Evolutionary conservation across 148 eudicot genomes (phyloP).

Genomic region (Heliamphora exappendiculata): DNA sequence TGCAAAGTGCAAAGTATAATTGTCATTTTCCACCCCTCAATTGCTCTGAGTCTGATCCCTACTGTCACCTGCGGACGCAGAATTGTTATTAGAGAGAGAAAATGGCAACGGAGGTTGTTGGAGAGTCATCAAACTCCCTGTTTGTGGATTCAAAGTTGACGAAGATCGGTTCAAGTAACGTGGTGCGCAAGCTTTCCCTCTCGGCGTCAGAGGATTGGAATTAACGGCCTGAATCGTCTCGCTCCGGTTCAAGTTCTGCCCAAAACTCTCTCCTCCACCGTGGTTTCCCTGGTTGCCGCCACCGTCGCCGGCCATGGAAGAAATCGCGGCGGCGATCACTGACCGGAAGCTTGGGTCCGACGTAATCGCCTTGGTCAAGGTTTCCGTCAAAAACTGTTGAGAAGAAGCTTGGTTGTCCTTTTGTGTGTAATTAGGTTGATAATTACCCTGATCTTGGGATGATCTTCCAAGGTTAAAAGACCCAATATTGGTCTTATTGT

Average conservation of each 20-base stretch:
- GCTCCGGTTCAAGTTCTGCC: constrained; percentile 13
- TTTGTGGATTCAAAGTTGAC: constrained; percentile 21
- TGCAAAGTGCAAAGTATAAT: too few relatives aligned
- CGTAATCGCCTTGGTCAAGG: constrained; percentile 59
- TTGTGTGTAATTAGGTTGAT: constrained; percentile 19
- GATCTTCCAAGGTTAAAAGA: constrained; percentile 33
- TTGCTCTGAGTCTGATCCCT: constrained; percentile 18
- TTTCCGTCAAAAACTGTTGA: constrained; percentile 56
- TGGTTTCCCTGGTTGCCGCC: constrained; percentile 14
- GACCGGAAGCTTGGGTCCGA: constrained; percentile 69
- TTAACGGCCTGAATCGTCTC: constrained; percentile 7
- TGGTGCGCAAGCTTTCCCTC: constrained; percentile 14
- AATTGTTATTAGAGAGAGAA: constrained; percentile 27
- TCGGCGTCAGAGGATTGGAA: not conserved
- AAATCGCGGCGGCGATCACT: constrained; percentile 62
- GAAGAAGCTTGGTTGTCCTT: constrained; percentile 24
- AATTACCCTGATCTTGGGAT: constrained; percentile 23
- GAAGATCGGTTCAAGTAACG: constrained; percentile 17
- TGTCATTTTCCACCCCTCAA: too few relatives aligned
- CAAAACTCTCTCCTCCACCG: constrained; percentile 7
- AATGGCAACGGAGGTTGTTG: constrained; percentile 33
- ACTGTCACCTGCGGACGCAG: constrained; percentile 10
- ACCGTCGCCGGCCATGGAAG: constrained; percentile 47
- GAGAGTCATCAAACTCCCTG: constrained; percentile 21
- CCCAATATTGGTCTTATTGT: constrained; percentile 17